Percentiles rank a stretch among this genome's conserved stretches.
Conservation (phyloP, 305 asterid species). For the Euphrasia arctica region DNA sequence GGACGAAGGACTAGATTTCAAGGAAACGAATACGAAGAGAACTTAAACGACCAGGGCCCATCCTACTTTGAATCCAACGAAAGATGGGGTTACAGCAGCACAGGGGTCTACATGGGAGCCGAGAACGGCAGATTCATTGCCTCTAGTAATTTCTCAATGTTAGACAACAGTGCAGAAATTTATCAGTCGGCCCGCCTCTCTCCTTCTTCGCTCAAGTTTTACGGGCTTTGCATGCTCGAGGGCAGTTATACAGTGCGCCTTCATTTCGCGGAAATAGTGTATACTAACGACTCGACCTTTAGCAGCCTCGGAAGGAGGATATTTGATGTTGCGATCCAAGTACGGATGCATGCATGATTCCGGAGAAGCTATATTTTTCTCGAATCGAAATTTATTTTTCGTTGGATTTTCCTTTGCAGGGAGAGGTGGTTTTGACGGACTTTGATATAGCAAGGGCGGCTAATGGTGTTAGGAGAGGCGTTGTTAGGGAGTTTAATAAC, state of each 20-base stretch:
- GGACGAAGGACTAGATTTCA: conserved; percentile 42
- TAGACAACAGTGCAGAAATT: conserved; percentile 33
- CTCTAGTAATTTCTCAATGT: conserved; percentile 30
- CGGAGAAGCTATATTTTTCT: neutral
- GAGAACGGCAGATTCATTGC: conserved; percentile 23
- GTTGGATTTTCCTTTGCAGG: conserved; percentile 38
- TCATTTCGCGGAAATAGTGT: conserved; percentile 85
- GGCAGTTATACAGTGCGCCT: conserved; percentile 89
- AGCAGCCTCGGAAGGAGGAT: conserved; percentile 76
- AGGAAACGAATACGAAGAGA: conserved; percentile 59
- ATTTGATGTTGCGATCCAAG: conserved; percentile 86
- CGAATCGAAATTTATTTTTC: neutral
- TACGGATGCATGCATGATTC: conserved; percentile 12
- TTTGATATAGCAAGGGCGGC: conserved; percentile 65
- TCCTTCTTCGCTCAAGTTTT: conserved; percentile 69
- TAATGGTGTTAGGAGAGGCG: conserved; percentile 55
- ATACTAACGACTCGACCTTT: conserved; percentile 41
- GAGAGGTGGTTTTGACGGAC: conserved; percentile 55
- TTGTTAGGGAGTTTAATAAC: conserved; percentile 37
- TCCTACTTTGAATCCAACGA: conserved; percentile 46
- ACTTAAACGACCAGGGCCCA: conserved; percentile 41
- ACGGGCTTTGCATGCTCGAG: conserved; percentile 62
- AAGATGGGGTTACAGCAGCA: conserved; percentile 83
- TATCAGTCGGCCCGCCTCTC: conserved; percentile 69
- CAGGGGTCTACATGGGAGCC: conserved; percentile 45